Evolutionary conservation across 805 yeast genomes (phyloP).

Genomic region (Grigorovia jiainica): DNA sequence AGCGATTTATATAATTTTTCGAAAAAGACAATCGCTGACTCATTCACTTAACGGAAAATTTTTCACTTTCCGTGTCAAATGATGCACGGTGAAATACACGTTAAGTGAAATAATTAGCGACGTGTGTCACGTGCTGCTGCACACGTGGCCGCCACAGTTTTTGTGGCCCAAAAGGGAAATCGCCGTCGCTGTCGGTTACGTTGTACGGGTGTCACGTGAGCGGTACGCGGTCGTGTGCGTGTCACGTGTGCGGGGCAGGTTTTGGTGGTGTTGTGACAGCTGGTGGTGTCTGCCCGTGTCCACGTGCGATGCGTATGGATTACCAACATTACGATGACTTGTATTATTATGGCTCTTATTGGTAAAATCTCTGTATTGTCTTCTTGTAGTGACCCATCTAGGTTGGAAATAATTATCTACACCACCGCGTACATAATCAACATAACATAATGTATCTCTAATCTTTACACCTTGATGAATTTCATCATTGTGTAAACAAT

Average conservation of each 20-base stretch:
- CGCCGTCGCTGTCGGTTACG: constrained; percentile 3
- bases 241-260: no score
- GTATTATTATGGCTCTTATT: background rate
- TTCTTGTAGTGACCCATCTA: constrained; percentile 78
- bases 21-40: constrained; percentile 7
- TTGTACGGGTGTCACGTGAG: constrained; percentile 10
- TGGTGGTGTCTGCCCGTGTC: background rate
- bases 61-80: background rate
- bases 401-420: constrained; percentile 61
- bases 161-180: no score
- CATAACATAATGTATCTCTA: constrained; percentile 47
- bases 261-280: no score
- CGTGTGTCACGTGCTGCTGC: background rate
- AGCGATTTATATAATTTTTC: constrained; percentile 5
- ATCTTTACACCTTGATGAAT: constrained; percentile 39
- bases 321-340: background rate
- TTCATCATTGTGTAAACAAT: constrained; percentile 48
- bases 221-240: no score
- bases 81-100: constrained; percentile 1
- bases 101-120: constrained; percentile 17
- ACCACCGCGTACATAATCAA: constrained; percentile 66
- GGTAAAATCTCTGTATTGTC: constrained; percentile 56
- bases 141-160: no score
- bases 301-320: background rate
- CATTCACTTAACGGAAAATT: constrained; percentile 11